These are phyloP conservation scores for Skeletonema grethae DNA, from an alignment of 108 stramenopile genomes.

Conservation along the genomic window DNA sequence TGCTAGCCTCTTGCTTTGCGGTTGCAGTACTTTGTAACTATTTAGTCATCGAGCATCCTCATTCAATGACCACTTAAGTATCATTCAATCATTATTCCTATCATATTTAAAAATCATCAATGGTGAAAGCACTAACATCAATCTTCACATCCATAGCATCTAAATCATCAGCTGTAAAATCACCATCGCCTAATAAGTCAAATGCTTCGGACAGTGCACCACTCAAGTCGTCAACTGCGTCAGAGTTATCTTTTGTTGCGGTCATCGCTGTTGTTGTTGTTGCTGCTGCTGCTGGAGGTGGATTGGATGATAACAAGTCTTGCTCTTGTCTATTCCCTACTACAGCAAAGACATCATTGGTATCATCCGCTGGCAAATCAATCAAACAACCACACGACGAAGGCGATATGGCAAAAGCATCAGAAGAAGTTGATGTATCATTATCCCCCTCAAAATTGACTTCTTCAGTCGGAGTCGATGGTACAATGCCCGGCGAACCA, in stretches of 20 bases:
- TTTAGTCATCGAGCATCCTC: too few species aligned
- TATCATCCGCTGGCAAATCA: background rate
- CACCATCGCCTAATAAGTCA: constrained; percentile 38
- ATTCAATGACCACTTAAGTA: too few species aligned
- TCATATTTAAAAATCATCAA: constrained; percentile 22
- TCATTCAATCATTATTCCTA: constrained; percentile 25
- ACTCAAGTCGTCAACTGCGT: background rate
- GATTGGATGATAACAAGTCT: background rate
- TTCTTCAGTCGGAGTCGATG: background rate
- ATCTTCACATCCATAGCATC: constrained; percentile 39
- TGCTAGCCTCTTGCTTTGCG: too few species aligned
- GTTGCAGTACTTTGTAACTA: too few species aligned
- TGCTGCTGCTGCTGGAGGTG: background rate
- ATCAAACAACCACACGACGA: background rate
- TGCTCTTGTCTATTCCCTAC: background rate
- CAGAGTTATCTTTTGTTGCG: background rate
- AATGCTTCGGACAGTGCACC: constrained; percentile 27
- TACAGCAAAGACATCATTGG: background rate
- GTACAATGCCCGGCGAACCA: background rate
- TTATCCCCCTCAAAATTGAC: background rate
- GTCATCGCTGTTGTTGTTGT: background rate
- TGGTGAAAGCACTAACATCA: constrained; percentile 49
- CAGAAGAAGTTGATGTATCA: background rate
- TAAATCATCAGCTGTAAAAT: constrained; percentile 16
- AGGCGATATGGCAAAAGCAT: background rate